phyloP scores from a whole-genome alignment of 768 basidiomycete genomes.

The Suillus ampliporus region DNA sequence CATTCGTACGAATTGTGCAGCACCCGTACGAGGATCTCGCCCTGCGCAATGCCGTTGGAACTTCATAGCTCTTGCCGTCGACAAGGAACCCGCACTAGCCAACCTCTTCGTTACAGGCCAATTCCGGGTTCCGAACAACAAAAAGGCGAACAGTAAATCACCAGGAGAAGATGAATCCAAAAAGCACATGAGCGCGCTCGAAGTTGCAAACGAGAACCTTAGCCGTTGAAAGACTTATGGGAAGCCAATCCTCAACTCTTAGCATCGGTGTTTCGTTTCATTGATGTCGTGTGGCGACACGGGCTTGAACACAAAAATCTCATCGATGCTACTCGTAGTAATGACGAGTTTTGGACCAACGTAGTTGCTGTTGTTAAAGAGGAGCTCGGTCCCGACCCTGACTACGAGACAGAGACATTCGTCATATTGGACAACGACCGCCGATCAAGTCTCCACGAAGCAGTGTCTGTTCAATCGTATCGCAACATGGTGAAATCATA shows the following conservation, averaged over 20 bases:
- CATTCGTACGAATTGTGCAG: conserved; percentile 72
- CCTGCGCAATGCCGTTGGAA: conserved; percentile 83
- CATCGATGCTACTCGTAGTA: conserved; percentile 60
- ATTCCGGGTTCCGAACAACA: conserved; percentile 54
- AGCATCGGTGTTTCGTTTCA: conserved; percentile 73
- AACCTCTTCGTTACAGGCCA: conserved; percentile 79
- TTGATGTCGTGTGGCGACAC: conserved; percentile 82
- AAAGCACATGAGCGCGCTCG: conserved; percentile 62
- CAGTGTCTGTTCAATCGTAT: conserved; percentile 67
- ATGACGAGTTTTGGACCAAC: conserved; percentile 72
- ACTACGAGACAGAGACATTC: conserved; percentile 59
- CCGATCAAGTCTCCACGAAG: conserved; percentile 64
- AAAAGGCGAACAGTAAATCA: conserved; percentile 36
- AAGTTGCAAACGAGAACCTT: conserved; percentile 69
- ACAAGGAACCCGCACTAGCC: conserved; percentile 86
- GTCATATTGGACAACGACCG: conserved; percentile 40
- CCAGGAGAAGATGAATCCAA: conserved; percentile 30
- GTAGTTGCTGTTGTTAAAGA: conserved; percentile 65
- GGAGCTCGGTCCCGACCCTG: conserved; percentile 77
- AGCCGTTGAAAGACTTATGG: conserved; percentile 75
- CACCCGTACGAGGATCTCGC: conserved; percentile 81
- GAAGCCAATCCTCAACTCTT: conserved; percentile 78
- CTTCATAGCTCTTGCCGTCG: conserved; percentile 80
- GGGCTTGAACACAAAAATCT: conserved; percentile 70
- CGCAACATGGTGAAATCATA: conserved; percentile 74